Percentiles rank a stretch among this genome's conserved stretches.
These are phyloP conservation scores for Austroboletus niveus DNA, from an alignment of 1,284 basidiomycete genomes.

Conservation along the genomic window DNA sequence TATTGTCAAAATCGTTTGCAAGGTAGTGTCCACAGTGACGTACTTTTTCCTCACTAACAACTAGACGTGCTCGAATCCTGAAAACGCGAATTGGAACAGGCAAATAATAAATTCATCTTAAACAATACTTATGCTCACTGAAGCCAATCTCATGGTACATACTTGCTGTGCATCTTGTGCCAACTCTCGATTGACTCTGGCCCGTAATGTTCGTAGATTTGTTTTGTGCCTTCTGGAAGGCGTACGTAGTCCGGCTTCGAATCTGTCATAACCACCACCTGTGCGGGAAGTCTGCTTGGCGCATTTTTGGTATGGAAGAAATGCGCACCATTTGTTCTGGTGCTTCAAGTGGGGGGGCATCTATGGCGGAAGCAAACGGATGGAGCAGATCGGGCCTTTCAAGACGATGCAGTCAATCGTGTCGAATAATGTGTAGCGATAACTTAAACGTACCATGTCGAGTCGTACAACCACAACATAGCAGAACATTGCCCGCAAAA, in stretches of 20 bases:
- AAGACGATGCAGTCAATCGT: background rate
- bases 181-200: conserved; percentile 49
- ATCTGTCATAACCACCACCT: conserved; percentile 46
- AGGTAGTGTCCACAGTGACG: no score
- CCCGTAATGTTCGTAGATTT: conserved; percentile 42
- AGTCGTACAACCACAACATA: conserved; percentile 62
- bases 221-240: conserved; percentile 54
- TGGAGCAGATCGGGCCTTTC: conserved; percentile 59
- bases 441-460: conserved; percentile 39
- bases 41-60: no score
- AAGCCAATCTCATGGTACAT: conserved; percentile 16
- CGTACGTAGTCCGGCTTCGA: conserved; percentile 59
- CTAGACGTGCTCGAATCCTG: no score
- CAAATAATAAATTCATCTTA: no score
- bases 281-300: background rate
- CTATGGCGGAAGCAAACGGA: conserved; percentile 62
- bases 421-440: no score
- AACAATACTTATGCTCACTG: background rate
- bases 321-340: conserved; percentile 47
- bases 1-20: no score
- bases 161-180: conserved; percentile 52
- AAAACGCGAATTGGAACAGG: no score
- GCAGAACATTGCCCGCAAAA: conserved; percentile 58
- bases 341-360: conserved; percentile 45
- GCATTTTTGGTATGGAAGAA: no score